phyloP scores from a whole-genome alignment of 2,329 filamentous ascomycete species.

The Pseudogymnoascus pannorum region DNA sequence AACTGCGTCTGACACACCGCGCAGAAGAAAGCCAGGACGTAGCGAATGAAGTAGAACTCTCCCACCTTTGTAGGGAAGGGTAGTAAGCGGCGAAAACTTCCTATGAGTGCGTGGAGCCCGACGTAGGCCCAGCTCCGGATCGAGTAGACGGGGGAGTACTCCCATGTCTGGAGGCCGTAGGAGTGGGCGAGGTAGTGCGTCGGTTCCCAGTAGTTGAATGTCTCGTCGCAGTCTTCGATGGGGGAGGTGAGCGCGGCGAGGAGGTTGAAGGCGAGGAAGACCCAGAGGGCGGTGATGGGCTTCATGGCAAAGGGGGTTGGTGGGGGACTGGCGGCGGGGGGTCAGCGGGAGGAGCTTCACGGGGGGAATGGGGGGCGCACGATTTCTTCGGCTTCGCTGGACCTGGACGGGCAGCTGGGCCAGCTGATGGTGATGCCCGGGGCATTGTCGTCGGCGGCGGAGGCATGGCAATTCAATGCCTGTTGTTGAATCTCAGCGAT shows the following conservation, averaged over 20 bases:
- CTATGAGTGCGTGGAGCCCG: conserved; percentile 66
- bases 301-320: conserved; percentile 57
- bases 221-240: conserved; percentile 97
- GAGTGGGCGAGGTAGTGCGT: conserved; percentile 89
- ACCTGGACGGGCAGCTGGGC: not conserved
- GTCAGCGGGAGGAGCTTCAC: not conserved
- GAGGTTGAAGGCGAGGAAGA: conserved; percentile 67
- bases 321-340: conserved; percentile 18
- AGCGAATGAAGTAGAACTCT: conserved; percentile 85
- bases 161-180: conserved; percentile 95
- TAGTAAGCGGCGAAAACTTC: conserved; percentile 57
- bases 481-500: not conserved
- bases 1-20: conserved; percentile 76
- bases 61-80: conserved; percentile 54
- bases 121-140: conserved; percentile 95
- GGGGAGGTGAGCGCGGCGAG: conserved; percentile 76
- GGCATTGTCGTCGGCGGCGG: not conserved
- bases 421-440: not conserved
- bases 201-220: conserved; percentile 99
- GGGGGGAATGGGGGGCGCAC: not conserved
- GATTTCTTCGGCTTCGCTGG: not conserved
- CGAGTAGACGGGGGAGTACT: conserved; percentile 90
- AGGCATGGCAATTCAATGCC: not conserved
- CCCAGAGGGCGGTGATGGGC: conserved; percentile 70
- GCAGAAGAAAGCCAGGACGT: conserved; percentile 66